Evolutionary conservation across 2,329 filamentous ascomycete species (phyloP).

Genomic region (Sordariomycetes sp.): DNA sequence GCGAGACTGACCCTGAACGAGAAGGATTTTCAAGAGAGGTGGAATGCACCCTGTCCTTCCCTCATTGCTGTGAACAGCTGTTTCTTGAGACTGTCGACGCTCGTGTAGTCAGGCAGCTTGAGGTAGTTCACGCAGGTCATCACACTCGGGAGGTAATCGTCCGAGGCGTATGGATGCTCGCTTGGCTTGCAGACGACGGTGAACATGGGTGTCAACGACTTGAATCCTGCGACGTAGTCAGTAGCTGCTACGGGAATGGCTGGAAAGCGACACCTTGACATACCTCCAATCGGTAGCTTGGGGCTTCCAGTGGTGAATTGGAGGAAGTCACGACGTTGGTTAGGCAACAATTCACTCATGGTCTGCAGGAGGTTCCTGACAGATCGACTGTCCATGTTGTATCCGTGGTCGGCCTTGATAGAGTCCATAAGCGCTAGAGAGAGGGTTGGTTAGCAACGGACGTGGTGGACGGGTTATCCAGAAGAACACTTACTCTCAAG

Average conservation of each 20-base stretch:
- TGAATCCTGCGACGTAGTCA: conserved; percentile 59
- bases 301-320: conserved; percentile 98
- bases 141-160: conserved; percentile 97
- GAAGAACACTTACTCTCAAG: conserved; percentile 61
- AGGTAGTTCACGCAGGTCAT: conserved; percentile 99
- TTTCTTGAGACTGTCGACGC: conserved; percentile 62
- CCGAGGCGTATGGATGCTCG: conserved; percentile 83
- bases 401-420: conserved; percentile 96
- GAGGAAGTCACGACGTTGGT: conserved; percentile 81
- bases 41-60: conserved; percentile 96
- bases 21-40: conserved; percentile 58
- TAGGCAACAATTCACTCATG: conserved; percentile 74
- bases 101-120: conserved; percentile 91
- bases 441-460: conserved; percentile 13
- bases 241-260: neutral
- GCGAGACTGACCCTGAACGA: neutral
- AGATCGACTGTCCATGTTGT: conserved; percentile 95
- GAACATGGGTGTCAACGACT: conserved; percentile 93
- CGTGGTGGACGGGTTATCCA: neutral
- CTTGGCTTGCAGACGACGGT: conserved; percentile 99
- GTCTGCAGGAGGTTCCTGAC: conserved; percentile 86
- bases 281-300: conserved; percentile 96
- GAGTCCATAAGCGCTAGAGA: conserved; percentile 80
- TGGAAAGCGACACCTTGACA: conserved; percentile 18
- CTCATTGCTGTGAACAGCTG: conserved; percentile 78